Evolutionary conservation across 768 basidiomycete species (phyloP).

Genomic region (Serendipita sp.): DNA sequence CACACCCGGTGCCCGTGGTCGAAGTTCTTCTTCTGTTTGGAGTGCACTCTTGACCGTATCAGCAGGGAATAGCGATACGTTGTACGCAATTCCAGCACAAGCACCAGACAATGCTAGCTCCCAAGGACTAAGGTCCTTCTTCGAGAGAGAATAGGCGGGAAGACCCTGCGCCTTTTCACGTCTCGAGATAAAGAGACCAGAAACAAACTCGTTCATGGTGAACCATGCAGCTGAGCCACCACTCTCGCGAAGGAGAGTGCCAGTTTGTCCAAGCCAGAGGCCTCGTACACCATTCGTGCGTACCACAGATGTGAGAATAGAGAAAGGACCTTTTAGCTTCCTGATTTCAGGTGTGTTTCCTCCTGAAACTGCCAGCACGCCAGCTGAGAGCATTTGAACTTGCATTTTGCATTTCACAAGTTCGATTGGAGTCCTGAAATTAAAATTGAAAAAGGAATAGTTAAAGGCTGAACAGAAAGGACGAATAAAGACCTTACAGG

Average conservation of each 20-base stretch:
- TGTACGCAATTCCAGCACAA: constrained; percentile 70
- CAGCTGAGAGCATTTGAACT: constrained; percentile 61
- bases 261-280: constrained; percentile 93
- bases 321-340: constrained; percentile 53
- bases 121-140: not conserved
- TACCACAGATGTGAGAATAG: constrained; percentile 46
- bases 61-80: constrained; percentile 82
- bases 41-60: constrained; percentile 90
- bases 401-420: constrained; percentile 98
- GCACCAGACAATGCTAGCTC: constrained; percentile 36
- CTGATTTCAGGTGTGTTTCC: constrained; percentile 11
- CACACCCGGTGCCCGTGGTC: constrained; percentile 28
- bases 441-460: not conserved
- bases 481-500: constrained; percentile 34
- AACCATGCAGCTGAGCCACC: constrained; percentile 91
- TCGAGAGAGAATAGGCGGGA: not conserved
- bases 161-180: constrained; percentile 26
- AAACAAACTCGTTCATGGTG: constrained; percentile 49
- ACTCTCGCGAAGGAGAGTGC: constrained; percentile 82
- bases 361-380: constrained; percentile 12
- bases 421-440: constrained; percentile 70
- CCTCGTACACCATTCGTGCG: constrained; percentile 54
- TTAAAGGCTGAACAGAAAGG: not conserved
- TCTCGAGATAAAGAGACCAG: constrained; percentile 38
- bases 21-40: constrained; percentile 82